These are phyloP conservation scores for Irpex lacteus DNA, from an alignment of 1,284 basidiomycete genomes.

Conservation along the genomic window DNA sequence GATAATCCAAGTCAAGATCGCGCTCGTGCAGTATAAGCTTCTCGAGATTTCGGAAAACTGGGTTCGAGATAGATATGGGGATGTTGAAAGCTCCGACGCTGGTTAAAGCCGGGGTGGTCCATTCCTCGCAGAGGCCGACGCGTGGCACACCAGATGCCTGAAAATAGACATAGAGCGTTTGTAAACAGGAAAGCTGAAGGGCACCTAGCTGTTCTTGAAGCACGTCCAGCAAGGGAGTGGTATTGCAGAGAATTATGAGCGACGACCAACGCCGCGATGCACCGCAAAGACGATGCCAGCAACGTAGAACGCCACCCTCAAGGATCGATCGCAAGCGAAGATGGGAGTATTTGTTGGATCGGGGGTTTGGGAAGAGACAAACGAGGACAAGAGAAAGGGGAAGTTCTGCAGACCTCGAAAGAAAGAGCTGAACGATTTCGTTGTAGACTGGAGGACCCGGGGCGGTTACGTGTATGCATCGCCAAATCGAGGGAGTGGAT, in stretches of 20 bases:
- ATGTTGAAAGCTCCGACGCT: not conserved
- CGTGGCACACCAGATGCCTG: not conserved
- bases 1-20: not conserved
- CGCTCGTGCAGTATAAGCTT: not conserved
- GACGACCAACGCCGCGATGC: not conserved
- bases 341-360: not conserved
- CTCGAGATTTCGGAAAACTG: not conserved
- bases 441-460: not conserved
- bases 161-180: not conserved
- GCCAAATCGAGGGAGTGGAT: not conserved
- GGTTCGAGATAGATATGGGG: not conserved
- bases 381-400: conserved; percentile 1
- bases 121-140: not conserved
- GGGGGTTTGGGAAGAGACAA: not conserved
- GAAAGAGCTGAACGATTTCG: not conserved
- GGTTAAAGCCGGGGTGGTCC: not conserved
- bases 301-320: not conserved
- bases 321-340: not conserved
- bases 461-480: conserved; percentile 1
- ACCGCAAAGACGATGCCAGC: not conserved
- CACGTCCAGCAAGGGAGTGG: not conserved
- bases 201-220: not conserved
- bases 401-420: not conserved
- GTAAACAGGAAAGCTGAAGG: not conserved
- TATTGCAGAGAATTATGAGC: not conserved